These are phyloP conservation scores for Colletotrichum somersetense DNA, from an alignment of 2,329 filamentous ascomycete genomes.

Conservation along the genomic window DNA sequence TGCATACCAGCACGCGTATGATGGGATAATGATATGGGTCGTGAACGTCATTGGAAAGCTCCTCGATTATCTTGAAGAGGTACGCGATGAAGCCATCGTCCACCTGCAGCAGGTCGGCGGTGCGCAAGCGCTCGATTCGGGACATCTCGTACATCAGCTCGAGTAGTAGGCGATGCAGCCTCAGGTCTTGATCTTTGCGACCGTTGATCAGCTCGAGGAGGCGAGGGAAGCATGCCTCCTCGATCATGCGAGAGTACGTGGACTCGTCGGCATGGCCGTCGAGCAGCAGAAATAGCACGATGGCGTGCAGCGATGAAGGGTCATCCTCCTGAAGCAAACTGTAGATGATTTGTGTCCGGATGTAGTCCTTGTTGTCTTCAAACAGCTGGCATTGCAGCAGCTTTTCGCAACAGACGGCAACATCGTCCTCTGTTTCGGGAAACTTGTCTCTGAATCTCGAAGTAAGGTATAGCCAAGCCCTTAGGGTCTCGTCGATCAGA, in stretches of 20 bases:
- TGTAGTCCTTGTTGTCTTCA: constrained; percentile 81
- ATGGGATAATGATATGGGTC: constrained; percentile 97
- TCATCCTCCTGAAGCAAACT: constrained; percentile 93
- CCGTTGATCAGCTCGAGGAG: constrained; percentile 84
- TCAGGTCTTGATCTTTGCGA: constrained; percentile 73
- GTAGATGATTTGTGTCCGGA: constrained; percentile 92
- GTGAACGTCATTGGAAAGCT: constrained; percentile 85
- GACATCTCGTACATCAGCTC: constrained; percentile 98
- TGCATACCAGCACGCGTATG: constrained; percentile 86
- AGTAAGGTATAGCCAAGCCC: constrained; percentile 85
- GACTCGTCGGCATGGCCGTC: constrained; percentile 84
- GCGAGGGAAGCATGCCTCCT: constrained; percentile 85
- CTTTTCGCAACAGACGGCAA: constrained; percentile 83
- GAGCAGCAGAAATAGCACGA: constrained; percentile 86
- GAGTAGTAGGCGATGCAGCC: constrained; percentile 83
- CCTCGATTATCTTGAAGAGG: constrained; percentile 89
- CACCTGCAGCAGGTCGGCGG: constrained; percentile 81
- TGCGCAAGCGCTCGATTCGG: constrained; percentile 83
- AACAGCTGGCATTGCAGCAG: constrained; percentile 84
- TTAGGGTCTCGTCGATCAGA: constrained; percentile 84
- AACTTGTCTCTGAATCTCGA: constrained; percentile 82
- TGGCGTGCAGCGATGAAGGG: constrained; percentile 80
- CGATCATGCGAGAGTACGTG: constrained; percentile 88
- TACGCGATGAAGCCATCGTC: constrained; percentile 86
- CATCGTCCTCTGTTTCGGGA: constrained; percentile 81